Base-by-base conservation (phyloP, 192 early-diverging fungal species). In the Gamsiella multidivaricata region DNA sequence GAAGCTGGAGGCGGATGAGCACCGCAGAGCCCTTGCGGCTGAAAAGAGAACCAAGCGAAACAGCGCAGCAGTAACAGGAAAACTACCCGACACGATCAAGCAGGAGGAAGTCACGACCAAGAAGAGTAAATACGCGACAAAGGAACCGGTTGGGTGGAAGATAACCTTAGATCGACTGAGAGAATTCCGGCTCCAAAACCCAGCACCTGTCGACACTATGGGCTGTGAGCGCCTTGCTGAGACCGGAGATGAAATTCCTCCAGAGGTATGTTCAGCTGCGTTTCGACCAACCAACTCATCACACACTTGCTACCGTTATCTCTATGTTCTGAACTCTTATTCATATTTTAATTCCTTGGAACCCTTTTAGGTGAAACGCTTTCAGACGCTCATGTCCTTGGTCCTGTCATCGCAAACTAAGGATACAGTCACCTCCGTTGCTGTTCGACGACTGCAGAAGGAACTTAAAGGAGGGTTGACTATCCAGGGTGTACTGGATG, bases 361-460 rank as follows among this genome's bases (percentile, higher is more conserved):
- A n/a, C 47, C 17, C 54, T 39, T 47, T 25, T 67, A 90, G 83
- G 85, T 86, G 17, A 87, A 81, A 45, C 89, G 95, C 22, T 97
- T 91, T 83, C 93, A 96, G 70, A 92, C 93, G 11, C 81, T 98
- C 1, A 83, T 95, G 17, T 84, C 96, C 1, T 82, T 98, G 37
- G 93, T 94, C 83, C 88, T 98, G 18, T 97, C 95, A 11, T 94
- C 95, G 22, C 94, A 96, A 81, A 98, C 97, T 11, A 96, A 95
- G 61, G 97, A 98, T 68, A 87, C 91, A 17, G 87, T 93, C 25
- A 96, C 95, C 0, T 92, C 94, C 1, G 89, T 84, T 31, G 95
- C 92, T 3, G 86, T 98, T 23, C 72, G 83, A 22, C 85, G 87
- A 6, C 75, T 98, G 10, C 87, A 93, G 54, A 54, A 65, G 12